Conservation (phyloP, 192 early-diverging fungal genomes). For the Paraglomus brasilianum region DNA sequence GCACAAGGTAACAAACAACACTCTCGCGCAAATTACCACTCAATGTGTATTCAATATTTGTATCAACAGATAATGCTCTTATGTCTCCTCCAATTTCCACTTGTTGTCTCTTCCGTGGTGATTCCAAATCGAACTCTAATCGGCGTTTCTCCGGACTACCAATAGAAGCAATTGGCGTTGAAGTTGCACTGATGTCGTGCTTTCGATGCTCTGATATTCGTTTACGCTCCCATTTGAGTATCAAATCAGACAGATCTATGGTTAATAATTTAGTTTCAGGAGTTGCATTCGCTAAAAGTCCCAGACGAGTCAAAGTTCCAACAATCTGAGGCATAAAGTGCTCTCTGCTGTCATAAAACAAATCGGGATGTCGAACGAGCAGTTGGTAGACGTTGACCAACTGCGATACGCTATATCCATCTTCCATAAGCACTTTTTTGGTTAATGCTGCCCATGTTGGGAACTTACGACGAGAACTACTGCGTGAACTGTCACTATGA, state of each 20-base stretch:
- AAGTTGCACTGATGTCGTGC: constrained; percentile 26
- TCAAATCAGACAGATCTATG: constrained; percentile 86
- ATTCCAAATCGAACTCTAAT: constrained; percentile 8
- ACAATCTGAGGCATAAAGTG: constrained; percentile 92
- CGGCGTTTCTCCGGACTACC: constrained; percentile 23
- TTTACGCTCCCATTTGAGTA: constrained; percentile 86
- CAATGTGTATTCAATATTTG: constrained; percentile 43
- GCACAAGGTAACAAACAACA: constrained; percentile 57
- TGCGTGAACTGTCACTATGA: constrained; percentile 15
- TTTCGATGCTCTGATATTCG: constrained; percentile 47
- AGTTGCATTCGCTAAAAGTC: constrained; percentile 79
- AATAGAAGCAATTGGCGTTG: constrained; percentile 28
- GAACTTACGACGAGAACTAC: constrained; percentile 37
- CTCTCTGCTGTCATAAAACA: constrained; percentile 87
- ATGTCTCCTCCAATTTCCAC: constrained; percentile 17
- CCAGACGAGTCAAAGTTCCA: constrained; percentile 81
- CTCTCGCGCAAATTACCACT: constrained; percentile 54
- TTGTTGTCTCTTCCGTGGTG: constrained; percentile 14
- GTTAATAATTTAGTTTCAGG: constrained; percentile 83
- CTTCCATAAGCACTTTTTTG: constrained; percentile 86
- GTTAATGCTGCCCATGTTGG: constrained; percentile 89
- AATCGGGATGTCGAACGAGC: constrained; percentile 80
- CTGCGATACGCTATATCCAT: constrained; percentile 88
- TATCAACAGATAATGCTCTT: neutral
- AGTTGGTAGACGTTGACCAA: constrained; percentile 90